phyloP scores from a whole-genome alignment of 768 basidiomycete species.

The Pulveroboletus frians region DNA sequence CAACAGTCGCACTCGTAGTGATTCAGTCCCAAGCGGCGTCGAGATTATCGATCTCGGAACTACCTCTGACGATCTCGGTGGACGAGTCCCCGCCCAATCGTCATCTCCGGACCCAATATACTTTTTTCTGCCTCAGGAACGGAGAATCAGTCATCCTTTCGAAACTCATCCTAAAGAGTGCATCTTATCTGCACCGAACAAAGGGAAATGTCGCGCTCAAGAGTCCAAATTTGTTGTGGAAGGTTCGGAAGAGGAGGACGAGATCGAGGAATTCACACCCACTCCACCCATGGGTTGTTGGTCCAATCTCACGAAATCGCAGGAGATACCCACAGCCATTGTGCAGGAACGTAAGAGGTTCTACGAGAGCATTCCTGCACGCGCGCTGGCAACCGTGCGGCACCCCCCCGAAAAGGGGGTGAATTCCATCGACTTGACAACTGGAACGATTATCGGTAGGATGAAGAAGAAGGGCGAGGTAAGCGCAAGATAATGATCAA shows the following conservation, averaged over 20 bases:
- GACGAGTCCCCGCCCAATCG: conserved; percentile 9
- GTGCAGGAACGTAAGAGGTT: conserved; percentile 6
- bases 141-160: conserved; percentile 14
- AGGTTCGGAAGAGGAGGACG: conserved; percentile 23
- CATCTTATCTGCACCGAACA: conserved; percentile 2
- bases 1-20: background rate
- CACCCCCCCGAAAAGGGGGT: background rate
- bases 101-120: conserved; percentile 26
- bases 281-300: background rate
- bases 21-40: conserved; percentile 7
- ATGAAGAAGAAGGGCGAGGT: conserved; percentile 28
- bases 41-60: conserved; percentile 19
- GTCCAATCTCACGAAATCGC: background rate
- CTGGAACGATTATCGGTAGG: background rate
- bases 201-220: conserved; percentile 23
- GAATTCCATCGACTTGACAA: conserved; percentile 5
- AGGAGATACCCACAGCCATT: conserved; percentile 15
- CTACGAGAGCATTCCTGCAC: conserved; percentile 7
- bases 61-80: conserved; percentile 21
- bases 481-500: conserved; percentile 3
- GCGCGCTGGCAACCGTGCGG: conserved; percentile 6
- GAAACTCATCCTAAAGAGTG: conserved; percentile 15
- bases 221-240: conserved; percentile 14
- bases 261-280: conserved; percentile 15
- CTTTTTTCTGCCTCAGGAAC: background rate